A percentile compares a stretch with the other conserved stretches of the same genome.
Evolutionary conservation across 371 early-diverging fungal genomes (phyloP).

Genomic region (Entomophthora muscae): DNA sequence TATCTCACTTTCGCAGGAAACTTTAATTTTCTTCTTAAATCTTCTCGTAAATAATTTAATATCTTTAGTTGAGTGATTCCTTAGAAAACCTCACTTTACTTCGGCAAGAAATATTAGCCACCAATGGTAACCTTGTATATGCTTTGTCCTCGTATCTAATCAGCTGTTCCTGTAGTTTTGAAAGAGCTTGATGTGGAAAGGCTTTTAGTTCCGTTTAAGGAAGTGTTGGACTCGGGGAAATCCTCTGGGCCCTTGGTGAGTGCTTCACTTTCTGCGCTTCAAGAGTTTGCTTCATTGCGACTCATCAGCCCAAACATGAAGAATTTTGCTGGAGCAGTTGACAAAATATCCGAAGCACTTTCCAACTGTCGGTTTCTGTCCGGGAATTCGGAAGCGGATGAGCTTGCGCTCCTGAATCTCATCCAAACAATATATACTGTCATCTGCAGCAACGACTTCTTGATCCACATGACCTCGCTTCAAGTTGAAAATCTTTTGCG

Average conservation of each 20-base stretch:
- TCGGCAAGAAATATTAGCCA: not conserved
- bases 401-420: slow-evolving; percentile 77
- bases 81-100: not conserved
- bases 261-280: not conserved
- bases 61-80: not conserved
- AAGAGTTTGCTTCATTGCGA: not conserved
- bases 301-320: slow-evolving; percentile 19
- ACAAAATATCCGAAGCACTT: slow-evolving; percentile 53
- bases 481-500: not conserved
- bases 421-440: slow-evolving; percentile 22
- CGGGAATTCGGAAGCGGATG: slow-evolving; percentile 80
- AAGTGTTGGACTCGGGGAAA: not conserved
- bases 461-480: not conserved
- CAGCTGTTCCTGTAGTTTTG: not conserved
- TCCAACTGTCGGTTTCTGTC: slow-evolving; percentile 92
- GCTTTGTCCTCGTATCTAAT: no score
- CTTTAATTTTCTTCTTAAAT: not conserved
- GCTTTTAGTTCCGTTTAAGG: not conserved
- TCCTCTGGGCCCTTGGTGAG: not conserved
- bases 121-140: no score
- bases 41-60: not conserved
- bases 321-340: slow-evolving; percentile 44
- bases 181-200: not conserved
- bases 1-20: no score
- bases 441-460: not conserved